Percentiles rank a stretch among this genome's conserved stretches.
These are phyloP conservation scores for thale cress (Arabidopsis thaliana) DNA, from an alignment of 345 rosid genomes.

Conservation along the genomic window DNA sequence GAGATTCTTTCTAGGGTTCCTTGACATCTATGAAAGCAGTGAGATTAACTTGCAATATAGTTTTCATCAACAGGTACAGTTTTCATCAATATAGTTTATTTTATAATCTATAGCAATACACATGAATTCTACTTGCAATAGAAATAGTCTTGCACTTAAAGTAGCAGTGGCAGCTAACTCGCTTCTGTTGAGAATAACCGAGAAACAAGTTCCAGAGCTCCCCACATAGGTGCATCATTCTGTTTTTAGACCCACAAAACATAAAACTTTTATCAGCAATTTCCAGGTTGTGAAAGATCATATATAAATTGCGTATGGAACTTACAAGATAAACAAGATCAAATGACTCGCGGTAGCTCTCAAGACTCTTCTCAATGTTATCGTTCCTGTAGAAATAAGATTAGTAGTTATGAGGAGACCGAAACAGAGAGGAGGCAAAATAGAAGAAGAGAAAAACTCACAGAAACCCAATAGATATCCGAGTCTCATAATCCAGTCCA, in stretches of 20 bases:
- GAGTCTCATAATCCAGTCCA: conserved; percentile 76
- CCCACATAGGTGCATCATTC: conserved; percentile 87
- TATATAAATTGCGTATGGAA: conserved; percentile 3
- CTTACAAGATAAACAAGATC: conserved; percentile 82
- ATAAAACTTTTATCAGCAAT: neutral
- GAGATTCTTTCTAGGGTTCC: too few species aligned
- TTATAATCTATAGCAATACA: too few species aligned
- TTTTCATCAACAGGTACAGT: too few species aligned
- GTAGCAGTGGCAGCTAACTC: conserved; percentile 26
- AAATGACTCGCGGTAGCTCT: conserved; percentile 67
- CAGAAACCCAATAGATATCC: conserved; percentile 85
- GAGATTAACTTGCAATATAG: too few species aligned
- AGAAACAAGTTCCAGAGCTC: conserved; percentile 64
- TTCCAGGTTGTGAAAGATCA: neutral
- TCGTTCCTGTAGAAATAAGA: conserved; percentile 63
- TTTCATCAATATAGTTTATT: too few species aligned
- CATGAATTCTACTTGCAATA: neutral
- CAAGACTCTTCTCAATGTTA: conserved; percentile 62
- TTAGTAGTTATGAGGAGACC: neutral
- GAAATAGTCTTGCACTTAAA: conserved; percentile 3
- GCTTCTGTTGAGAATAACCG: conserved; percentile 54
- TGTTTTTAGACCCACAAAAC: conserved; percentile 38
- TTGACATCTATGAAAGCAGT: too few species aligned
- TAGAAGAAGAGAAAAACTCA: conserved; percentile 48
- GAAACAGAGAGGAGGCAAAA: conserved; percentile 15